These are phyloP conservation scores for Fallopia convolvulus DNA, from an alignment of 148 eudicot genomes.

Conservation along the genomic window DNA sequence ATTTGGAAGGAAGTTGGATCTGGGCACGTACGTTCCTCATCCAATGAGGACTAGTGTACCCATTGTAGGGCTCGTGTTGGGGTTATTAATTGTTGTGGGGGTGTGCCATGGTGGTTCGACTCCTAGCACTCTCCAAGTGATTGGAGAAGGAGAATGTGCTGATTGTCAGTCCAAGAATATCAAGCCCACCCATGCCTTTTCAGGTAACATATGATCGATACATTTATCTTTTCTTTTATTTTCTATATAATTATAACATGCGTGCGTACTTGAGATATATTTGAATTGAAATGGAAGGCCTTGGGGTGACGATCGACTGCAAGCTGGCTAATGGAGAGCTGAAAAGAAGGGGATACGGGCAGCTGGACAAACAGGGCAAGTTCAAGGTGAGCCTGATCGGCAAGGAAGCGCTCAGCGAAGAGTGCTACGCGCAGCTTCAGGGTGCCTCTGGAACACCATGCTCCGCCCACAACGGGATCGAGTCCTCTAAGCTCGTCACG, in stretches of 20 bases:
- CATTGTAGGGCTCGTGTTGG: slow-evolving; percentile 19
- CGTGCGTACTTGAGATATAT: neutral
- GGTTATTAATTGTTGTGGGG: slow-evolving; percentile 25
- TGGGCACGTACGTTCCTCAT: neutral
- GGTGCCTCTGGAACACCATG: slow-evolving; percentile 32
- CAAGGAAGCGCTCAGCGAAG: slow-evolving; percentile 23
- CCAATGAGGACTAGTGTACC: slow-evolving; percentile 14
- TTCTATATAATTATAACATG: too few species aligned
- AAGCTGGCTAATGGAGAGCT: slow-evolving; percentile 26
- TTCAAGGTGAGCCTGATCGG: slow-evolving; percentile 15
- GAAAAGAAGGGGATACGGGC: slow-evolving; percentile 29
- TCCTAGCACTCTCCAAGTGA: slow-evolving; percentile 25
- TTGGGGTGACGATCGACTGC: slow-evolving; percentile 37
- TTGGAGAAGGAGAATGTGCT: slow-evolving; percentile 47
- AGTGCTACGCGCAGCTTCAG: slow-evolving; percentile 41
- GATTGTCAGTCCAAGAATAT: slow-evolving; percentile 44
- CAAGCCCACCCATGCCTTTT: slow-evolving; percentile 37
- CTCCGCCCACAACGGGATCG: slow-evolving; percentile 21
- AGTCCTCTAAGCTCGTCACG: slow-evolving; percentile 23
- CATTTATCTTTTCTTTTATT: neutral
- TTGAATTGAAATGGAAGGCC: slow-evolving; percentile 22
- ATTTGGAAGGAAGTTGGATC: neutral
- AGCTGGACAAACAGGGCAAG: slow-evolving; percentile 31
- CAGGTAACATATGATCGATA: slow-evolving; percentile 24
- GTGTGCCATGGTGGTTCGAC: slow-evolving; percentile 28